Conservation (phyloP, 1,284 basidiomycete species). For the Leccinum fallax region DNA sequence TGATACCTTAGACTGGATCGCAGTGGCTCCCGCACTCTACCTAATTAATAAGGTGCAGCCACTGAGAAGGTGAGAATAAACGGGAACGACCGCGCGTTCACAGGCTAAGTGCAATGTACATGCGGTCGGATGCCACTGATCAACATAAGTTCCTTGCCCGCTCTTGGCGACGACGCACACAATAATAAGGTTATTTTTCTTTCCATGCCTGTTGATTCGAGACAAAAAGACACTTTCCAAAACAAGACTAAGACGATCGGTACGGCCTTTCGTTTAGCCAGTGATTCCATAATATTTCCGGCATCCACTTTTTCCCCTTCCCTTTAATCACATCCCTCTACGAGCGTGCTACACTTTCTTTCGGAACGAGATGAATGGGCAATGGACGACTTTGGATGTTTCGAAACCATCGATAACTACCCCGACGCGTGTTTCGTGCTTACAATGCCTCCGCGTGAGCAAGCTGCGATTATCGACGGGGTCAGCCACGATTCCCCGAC, state of each 20-base stretch:
- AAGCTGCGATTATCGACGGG: conserved; percentile 4
- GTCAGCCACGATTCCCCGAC: conserved; percentile 4
- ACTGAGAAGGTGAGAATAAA: neutral
- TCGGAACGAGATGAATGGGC: neutral
- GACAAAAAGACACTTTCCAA: neutral
- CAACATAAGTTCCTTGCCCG: neutral
- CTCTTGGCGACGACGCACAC: neutral
- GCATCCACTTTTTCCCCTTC: neutral
- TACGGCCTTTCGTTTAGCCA: no score
- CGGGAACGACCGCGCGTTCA: neutral
- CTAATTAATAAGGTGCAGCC: neutral
- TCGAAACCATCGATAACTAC: neutral
- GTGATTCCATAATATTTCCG: neutral
- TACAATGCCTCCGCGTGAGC: neutral
- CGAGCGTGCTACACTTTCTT: neutral
- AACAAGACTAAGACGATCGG: neutral
- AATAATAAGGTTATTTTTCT: neutral
- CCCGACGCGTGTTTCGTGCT: conserved; percentile 4
- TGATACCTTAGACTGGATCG: neutral
- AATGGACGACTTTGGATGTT: neutral
- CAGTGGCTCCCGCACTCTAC: neutral
- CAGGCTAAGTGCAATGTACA: neutral
- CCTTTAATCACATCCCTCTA: neutral
- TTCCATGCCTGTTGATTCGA: neutral
- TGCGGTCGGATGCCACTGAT: neutral